These are phyloP conservation scores for Xerocomus brunneocitrinus DNA, from an alignment of 768 basidiomycete species.

Conservation along the genomic window DNA sequence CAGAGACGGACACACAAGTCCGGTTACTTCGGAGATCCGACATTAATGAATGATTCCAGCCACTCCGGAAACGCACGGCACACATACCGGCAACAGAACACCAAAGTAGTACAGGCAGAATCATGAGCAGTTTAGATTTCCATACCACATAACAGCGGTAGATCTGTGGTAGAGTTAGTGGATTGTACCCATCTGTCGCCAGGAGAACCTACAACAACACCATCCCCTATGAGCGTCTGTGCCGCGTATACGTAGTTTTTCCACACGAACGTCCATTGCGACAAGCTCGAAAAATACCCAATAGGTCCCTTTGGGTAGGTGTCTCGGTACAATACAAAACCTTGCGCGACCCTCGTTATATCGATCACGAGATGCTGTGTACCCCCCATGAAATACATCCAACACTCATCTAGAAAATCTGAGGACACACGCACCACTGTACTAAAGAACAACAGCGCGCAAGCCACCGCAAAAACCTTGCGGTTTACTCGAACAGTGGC, in stretches of 20 bases:
- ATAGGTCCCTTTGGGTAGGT: conserved; percentile 17
- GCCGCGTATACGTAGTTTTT: conserved; percentile 14
- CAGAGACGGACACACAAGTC: conserved; percentile 13
- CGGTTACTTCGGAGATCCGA: conserved; percentile 4
- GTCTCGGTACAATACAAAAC: conserved; percentile 20
- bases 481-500: conserved; percentile 6
- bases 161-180: conserved; percentile 1
- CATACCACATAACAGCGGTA: conserved; percentile 25
- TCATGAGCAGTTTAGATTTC: conserved; percentile 19
- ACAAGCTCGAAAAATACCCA: conserved; percentile 19
- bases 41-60: not conserved
- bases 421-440: conserved; percentile 14
- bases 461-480: conserved; percentile 15
- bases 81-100: conserved; percentile 18
- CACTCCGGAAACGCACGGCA: no score
- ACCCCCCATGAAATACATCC: not conserved
- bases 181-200: not conserved
- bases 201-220: conserved; percentile 16
- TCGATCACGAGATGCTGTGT: conserved; percentile 16
- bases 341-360: conserved; percentile 15
- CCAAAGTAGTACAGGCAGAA: conserved; percentile 25
- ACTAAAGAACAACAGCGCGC: conserved; percentile 20
- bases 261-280: conserved; percentile 22
- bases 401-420: not conserved
- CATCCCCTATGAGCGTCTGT: conserved; percentile 24